Conservation (phyloP, 345 rosid genomes). For the Pelargonium nanum region DNA sequence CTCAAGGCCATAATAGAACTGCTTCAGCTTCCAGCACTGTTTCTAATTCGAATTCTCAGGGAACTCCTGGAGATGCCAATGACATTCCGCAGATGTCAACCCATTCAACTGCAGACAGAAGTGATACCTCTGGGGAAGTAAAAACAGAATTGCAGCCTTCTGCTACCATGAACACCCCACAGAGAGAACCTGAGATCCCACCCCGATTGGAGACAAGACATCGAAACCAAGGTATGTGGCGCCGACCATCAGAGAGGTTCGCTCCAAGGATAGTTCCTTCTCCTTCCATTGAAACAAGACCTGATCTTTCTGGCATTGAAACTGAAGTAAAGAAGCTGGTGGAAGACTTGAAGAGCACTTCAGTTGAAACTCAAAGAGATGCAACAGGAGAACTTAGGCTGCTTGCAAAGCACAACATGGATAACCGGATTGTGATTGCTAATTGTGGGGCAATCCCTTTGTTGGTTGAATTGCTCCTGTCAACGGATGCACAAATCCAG, state of each 20-base stretch:
- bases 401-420: slow-evolving; percentile 70
- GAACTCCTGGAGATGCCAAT: slow-evolving; percentile 36
- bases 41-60: slow-evolving; percentile 41
- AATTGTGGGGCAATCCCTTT: slow-evolving; percentile 55
- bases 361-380: slow-evolving; percentile 49
- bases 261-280: slow-evolving; percentile 65
- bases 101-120: neutral
- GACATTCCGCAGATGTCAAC: slow-evolving; percentile 8
- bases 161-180: neutral
- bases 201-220: slow-evolving; percentile 49
- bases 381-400: slow-evolving; percentile 51
- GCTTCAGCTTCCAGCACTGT: slow-evolving; percentile 44
- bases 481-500: slow-evolving; percentile 46
- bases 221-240: slow-evolving; percentile 55
- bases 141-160: neutral
- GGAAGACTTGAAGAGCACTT: slow-evolving; percentile 50
- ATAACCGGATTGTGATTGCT: slow-evolving; percentile 70
- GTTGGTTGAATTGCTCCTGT: slow-evolving; percentile 51
- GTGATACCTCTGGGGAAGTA: neutral
- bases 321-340: slow-evolving; percentile 52
- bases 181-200: slow-evolving; percentile 29
- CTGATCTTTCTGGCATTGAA: slow-evolving; percentile 74
- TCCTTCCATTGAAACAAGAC: slow-evolving; percentile 46
- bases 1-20: slow-evolving; percentile 32
- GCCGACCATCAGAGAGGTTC: slow-evolving; percentile 65